Conservation (phyloP, 108 stramenopile genomes). For the Cyclostephanos invisitatus region DNA sequence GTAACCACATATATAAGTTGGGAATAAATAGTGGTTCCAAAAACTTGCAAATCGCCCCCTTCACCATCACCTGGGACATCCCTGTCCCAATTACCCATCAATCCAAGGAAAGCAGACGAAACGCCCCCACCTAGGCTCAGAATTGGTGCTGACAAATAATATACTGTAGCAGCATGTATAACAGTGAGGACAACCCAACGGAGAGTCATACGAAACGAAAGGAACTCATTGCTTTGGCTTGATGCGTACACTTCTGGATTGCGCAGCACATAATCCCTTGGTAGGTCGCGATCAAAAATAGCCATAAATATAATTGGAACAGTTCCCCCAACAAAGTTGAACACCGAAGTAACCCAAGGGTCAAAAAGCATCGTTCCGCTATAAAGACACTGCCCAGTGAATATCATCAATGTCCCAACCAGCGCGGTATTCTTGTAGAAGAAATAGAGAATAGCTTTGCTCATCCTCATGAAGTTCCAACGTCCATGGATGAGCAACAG, state of each 20-base stretch:
- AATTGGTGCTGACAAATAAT: conserved; percentile 58
- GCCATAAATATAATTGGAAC: conserved; percentile 87
- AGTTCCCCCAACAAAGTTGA: conserved; percentile 86
- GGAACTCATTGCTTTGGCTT: conserved; percentile 74
- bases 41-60: conserved; percentile 74
- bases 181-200: conserved; percentile 73
- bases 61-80: conserved; percentile 74
- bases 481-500: conserved; percentile 96
- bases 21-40: conserved; percentile 76
- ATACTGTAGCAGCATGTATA: conserved; percentile 70
- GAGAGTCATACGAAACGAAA: conserved; percentile 58
- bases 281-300: conserved; percentile 91
- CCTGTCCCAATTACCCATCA: conserved; percentile 56
- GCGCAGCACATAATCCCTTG: conserved; percentile 71
- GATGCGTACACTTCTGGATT: conserved; percentile 82
- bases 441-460: conserved; percentile 90
- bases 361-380: conserved; percentile 85
- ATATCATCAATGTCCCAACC: conserved; percentile 76
- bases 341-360: conserved; percentile 77
- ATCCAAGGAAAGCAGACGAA: conserved; percentile 66
- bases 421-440: conserved; percentile 98
- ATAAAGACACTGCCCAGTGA: conserved; percentile 68
- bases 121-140: conserved; percentile 61
- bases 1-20: conserved; percentile 66
- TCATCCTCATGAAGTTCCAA: conserved; percentile 92